Conservation (phyloP, 2,329 filamentous ascomycete genomes). For the Bipolaris cookei region DNA sequence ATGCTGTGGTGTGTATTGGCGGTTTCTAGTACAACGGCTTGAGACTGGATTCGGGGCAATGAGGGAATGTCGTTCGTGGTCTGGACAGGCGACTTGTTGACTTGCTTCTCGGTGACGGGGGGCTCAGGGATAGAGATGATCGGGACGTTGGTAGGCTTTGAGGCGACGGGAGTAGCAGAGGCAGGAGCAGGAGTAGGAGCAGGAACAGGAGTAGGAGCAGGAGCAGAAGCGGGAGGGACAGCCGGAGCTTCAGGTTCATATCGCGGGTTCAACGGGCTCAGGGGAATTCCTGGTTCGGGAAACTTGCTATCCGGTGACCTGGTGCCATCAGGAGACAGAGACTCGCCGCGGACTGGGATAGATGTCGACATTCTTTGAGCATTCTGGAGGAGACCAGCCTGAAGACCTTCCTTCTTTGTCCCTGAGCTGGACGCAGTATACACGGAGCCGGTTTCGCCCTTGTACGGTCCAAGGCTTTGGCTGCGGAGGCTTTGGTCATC, state of each 20-base stretch:
- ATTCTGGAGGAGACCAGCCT: slow-evolving; percentile 60
- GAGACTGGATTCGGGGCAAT: slow-evolving; percentile 44
- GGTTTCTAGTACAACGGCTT: slow-evolving; percentile 44
- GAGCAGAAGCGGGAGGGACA: slow-evolving; percentile 11
- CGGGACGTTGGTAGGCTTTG: slow-evolving; percentile 41
- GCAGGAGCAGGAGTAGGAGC: slow-evolving; percentile 18
- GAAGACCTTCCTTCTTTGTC: slow-evolving; percentile 55
- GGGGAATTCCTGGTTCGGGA: slow-evolving; percentile 37
- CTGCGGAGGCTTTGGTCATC: slow-evolving; percentile 50
- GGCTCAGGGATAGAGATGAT: slow-evolving; percentile 34
- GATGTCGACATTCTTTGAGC: slow-evolving; percentile 65
- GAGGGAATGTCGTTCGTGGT: slow-evolving; percentile 27
- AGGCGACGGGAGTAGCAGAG: slow-evolving; percentile 29
- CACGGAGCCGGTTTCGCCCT: slow-evolving; percentile 56
- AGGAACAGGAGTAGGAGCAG: slow-evolving; percentile 19
- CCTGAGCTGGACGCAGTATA: slow-evolving; percentile 59
- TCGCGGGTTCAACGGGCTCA: slow-evolving; percentile 42
- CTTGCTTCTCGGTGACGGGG: slow-evolving; percentile 29
- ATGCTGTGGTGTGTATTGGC: slow-evolving; percentile 47
- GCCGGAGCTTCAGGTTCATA: slow-evolving; percentile 22
- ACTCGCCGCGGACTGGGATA: slow-evolving; percentile 53
- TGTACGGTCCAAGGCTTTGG: slow-evolving; percentile 29
- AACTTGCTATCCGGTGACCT: slow-evolving; percentile 45
- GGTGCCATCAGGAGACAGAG: slow-evolving; percentile 43
- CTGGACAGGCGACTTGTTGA: slow-evolving; percentile 34